These are phyloP conservation scores for Meyerozyma smithsonii DNA, from an alignment of 1,139 yeast species.

Conservation along the genomic window DNA sequence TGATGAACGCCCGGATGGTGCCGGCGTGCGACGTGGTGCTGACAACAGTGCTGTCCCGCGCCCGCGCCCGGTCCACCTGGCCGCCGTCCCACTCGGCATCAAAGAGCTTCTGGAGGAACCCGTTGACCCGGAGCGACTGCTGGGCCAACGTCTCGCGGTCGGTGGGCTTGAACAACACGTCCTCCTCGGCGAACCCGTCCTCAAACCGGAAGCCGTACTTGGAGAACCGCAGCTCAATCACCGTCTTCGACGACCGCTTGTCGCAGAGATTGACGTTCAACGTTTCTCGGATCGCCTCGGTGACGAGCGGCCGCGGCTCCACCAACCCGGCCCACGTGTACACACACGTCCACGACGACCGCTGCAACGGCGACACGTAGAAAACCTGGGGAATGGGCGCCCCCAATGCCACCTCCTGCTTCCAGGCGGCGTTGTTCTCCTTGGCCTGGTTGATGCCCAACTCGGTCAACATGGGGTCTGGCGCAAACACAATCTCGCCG, in stretches of 20 bases:
- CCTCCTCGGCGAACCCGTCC: conserved; percentile 17
- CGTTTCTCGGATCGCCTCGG: conserved; percentile 13
- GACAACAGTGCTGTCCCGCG: conserved; percentile 13
- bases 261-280: conserved; percentile 19
- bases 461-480: conserved; percentile 61
- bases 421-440: conserved; percentile 19
- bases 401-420: conserved; percentile 14
- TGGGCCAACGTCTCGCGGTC: conserved; percentile 17
- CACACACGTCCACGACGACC: conserved; percentile 18
- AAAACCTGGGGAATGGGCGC: conserved; percentile 20
- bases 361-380: conserved; percentile 22
- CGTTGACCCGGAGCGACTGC: conserved; percentile 17
- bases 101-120: conserved; percentile 18
- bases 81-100: conserved; percentile 15
- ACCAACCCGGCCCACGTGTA: conserved; percentile 20
- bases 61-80: conserved; percentile 12
- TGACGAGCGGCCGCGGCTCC: conserved; percentile 13
- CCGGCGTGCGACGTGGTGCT: conserved; percentile 26
- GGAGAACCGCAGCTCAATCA: conserved; percentile 9
- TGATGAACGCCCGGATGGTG: conserved; percentile 18
- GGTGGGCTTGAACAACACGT: conserved; percentile 12
- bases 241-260: conserved; percentile 19
- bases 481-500: conserved; percentile 59
- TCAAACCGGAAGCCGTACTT: conserved; percentile 10
- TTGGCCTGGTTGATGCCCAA: conserved; percentile 46